These are phyloP conservation scores for Podila verticillata DNA, from an alignment of 192 early-diverging fungal species.

Conservation along the genomic window DNA sequence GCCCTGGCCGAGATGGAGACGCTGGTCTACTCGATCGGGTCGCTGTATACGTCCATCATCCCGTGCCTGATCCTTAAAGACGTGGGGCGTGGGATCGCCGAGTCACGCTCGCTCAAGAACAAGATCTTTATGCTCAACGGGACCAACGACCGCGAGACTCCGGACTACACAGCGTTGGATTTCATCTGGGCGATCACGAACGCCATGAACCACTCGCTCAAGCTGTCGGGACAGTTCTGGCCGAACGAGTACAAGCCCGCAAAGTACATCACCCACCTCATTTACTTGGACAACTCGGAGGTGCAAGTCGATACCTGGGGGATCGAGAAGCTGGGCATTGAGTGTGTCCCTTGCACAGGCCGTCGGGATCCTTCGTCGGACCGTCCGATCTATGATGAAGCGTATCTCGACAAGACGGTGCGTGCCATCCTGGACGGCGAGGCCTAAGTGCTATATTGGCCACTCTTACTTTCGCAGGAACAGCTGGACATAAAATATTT, in stretches of 20 bases:
- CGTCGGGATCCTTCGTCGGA: slow-evolving; percentile 24
- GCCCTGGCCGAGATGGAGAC: slow-evolving; percentile 61
- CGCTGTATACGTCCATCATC: slow-evolving; percentile 77
- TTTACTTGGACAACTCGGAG: slow-evolving; percentile 61
- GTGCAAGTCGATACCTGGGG: slow-evolving; percentile 57
- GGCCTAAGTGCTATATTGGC: not conserved
- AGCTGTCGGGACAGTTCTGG: slow-evolving; percentile 40
- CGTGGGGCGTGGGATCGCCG: slow-evolving; percentile 68
- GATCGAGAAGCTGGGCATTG: slow-evolving; percentile 58
- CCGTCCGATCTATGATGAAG: slow-evolving; percentile 49
- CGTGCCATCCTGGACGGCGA: slow-evolving; percentile 41
- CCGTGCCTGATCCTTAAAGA: slow-evolving; percentile 77
- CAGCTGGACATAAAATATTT: not conserved
- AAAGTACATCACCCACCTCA: slow-evolving; percentile 60
- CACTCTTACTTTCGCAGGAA: not conserved
- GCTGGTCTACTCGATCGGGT: slow-evolving; percentile 77
- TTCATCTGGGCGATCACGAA: slow-evolving; percentile 75
- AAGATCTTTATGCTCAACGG: slow-evolving; percentile 81
- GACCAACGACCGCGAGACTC: slow-evolving; percentile 72
- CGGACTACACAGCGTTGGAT: slow-evolving; percentile 75
- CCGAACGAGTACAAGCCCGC: slow-evolving; percentile 42
- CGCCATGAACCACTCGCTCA: slow-evolving; percentile 66
- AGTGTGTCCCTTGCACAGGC: slow-evolving; percentile 48
- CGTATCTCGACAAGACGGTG: slow-evolving; percentile 14
- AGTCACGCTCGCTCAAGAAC: slow-evolving; percentile 58